Conservation (phyloP, 176 grass and related monocot genomes). For the Chloris gayana region DNA sequence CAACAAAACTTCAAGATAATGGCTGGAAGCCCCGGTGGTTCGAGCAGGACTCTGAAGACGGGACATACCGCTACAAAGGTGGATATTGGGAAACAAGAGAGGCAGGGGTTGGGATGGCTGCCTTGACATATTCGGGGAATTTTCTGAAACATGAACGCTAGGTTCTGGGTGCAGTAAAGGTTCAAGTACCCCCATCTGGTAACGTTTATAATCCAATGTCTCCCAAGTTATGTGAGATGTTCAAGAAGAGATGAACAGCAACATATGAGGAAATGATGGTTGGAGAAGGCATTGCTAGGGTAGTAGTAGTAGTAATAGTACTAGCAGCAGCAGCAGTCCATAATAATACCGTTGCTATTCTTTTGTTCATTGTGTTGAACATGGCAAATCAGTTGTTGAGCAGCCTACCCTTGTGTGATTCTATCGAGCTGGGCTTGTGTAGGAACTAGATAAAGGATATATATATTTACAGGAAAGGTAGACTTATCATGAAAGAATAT, state of each 20-base stretch:
- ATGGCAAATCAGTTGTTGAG: neutral
- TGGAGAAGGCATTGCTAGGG: conserved; percentile 24
- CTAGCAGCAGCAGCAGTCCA: conserved; percentile 14
- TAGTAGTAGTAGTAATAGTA: conserved; percentile 34
- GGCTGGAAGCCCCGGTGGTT: conserved; percentile 82
- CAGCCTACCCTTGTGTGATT: conserved; percentile 14
- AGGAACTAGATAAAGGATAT: neutral
- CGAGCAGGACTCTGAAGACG: conserved; percentile 21
- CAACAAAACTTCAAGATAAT: conserved; percentile 71
- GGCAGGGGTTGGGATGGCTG: conserved; percentile 54
- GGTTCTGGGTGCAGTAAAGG: neutral
- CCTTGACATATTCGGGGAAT: conserved; percentile 68
- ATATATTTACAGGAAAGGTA: neutral
- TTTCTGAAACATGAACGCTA: conserved; percentile 39
- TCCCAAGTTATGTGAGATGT: neutral
- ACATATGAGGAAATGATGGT: neutral
- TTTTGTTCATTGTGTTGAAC: conserved; percentile 43
- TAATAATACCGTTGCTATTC: conserved; percentile 28
- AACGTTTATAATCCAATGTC: neutral
- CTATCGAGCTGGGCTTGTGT: conserved; percentile 13
- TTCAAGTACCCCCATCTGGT: neutral
- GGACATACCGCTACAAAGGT: conserved; percentile 53
- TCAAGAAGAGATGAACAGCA: conserved; percentile 18
- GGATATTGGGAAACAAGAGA: conserved; percentile 89
- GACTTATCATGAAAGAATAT: neutral